Evolutionary conservation across 2,329 filamentous ascomycete species (phyloP), one percentile per base, ranked within the genome.

Genomic region (Stachybotrys echinatus): DNA sequence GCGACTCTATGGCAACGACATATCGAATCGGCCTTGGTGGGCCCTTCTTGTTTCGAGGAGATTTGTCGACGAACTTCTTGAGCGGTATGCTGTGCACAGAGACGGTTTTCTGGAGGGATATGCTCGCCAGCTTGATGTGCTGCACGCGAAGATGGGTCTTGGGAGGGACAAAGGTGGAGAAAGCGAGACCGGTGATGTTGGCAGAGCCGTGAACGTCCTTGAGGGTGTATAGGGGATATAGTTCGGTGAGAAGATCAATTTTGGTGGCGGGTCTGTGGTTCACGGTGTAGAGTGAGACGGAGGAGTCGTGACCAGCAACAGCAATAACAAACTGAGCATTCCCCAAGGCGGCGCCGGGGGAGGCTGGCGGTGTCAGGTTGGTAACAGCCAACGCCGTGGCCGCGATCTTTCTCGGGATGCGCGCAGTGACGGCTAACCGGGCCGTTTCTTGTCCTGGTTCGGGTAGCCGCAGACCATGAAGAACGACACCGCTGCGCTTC

Each of bases 31-130:
- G 70, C n/a, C 72, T 72, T 0, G 80, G 71, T 14, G 70, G 66
- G 0, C 61, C 65, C 49, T 66, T 70, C 47, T 64, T 65, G 50
- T 61, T 64, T 40, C 66, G 53, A 7, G 66, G 59, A 14, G 65
- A 55, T 50, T 65, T 65, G 56, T 74, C 68, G 46, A 70, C 52
- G 39, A 70, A 59, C 52, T 70, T 73, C 55, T 71, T 74, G 45
- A 96, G 77, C 0, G 89, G 84, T 54, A 96, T 84, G 38, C 83
- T 87, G 67, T 95, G 89, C 22, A 95, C 84, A 23, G 87, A 83
- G 39, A 91, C 82, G 0, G 84, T 88, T 64, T 91, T 92, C 52
- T 84, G 86, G 58, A 95, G 84, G 45, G 87, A 90, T 39, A 89
- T 87, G 44, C 88, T 92, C 23, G 89, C 91, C 4, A 96, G 80